Evolutionary conservation across 202 grass and related monocot genomes (phyloP).

Genomic region (Hordeum pubiflorum): DNA sequence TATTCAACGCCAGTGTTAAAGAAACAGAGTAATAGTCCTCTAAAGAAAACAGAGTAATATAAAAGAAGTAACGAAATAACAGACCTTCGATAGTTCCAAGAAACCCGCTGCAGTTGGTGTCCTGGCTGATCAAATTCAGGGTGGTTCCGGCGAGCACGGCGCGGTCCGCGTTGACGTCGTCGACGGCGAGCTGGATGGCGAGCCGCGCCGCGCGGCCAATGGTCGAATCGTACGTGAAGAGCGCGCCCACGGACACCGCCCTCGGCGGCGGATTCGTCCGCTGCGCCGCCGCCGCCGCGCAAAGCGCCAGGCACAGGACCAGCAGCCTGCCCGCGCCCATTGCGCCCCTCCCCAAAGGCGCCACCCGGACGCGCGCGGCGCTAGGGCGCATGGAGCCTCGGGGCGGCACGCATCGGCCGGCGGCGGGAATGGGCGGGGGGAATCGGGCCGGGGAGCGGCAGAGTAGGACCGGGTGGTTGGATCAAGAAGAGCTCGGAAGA

Average conservation of each 20-base stretch:
- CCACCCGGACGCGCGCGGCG: neutral
- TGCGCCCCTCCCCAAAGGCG: neutral
- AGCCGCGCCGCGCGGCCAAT: slow-evolving; percentile 62
- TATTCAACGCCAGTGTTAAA: neutral
- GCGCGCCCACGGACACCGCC: slow-evolving; percentile 46
- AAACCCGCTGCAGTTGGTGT: slow-evolving; percentile 90
- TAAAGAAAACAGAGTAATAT: neutral
- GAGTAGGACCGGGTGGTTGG: neutral
- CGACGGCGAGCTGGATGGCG: slow-evolving; percentile 63
- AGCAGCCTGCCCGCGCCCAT: slow-evolving; percentile 13
- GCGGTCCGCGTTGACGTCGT: slow-evolving; percentile 70
- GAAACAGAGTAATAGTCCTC: neutral
- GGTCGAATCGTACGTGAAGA: slow-evolving; percentile 75
- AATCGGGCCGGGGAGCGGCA: neutral
- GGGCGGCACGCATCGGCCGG: neutral
- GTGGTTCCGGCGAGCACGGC: slow-evolving; percentile 49
- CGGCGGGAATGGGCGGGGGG: neutral
- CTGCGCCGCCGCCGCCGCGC: neutral
- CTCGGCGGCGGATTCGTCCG: slow-evolving; percentile 1
- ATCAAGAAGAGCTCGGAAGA: neutral
- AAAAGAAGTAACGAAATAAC: neutral
- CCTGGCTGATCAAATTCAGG: slow-evolving; percentile 50
- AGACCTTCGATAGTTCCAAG: slow-evolving; percentile 68
- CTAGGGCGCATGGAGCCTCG: neutral
- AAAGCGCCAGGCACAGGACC: slow-evolving; percentile 19